phyloP scores from a whole-genome alignment of 1,139 yeast species.

The Yamadazyma atlantica region DNA sequence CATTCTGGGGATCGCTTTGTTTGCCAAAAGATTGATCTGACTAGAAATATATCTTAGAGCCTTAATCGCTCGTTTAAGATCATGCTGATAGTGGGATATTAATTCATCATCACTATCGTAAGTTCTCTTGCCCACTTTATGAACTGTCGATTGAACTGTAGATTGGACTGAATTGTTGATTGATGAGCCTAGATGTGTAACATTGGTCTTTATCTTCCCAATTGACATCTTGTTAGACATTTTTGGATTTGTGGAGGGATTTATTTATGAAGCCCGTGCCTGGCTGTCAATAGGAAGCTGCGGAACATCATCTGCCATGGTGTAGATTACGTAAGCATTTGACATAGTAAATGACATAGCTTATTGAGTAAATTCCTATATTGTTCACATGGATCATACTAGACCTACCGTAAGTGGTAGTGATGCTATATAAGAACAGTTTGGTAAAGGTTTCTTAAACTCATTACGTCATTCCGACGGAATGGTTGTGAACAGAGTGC shows the following conservation, averaged over 20 bases:
- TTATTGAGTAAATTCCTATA: too few species aligned
- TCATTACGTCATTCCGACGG: too few species aligned
- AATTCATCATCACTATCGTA: constrained; percentile 43
- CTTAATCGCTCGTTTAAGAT: constrained; percentile 38
- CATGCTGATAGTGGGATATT: constrained; percentile 43
- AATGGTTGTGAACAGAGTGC: too few species aligned
- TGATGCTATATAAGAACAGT: too few species aligned
- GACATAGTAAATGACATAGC: too few species aligned
- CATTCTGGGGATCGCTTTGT: constrained; percentile 33
- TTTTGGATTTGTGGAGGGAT: too few species aligned
- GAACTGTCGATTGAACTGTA: constrained; percentile 6
- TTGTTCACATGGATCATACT: too few species aligned
- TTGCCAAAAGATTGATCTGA: constrained; percentile 37
- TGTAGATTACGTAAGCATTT: neutral
- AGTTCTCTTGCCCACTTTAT: constrained; percentile 18
- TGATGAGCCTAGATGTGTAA: constrained; percentile 10
- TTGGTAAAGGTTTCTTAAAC: too few species aligned
- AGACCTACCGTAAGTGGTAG: too few species aligned
- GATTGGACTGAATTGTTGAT: constrained; percentile 9
- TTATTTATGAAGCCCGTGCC: too few species aligned
- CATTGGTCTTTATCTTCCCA: constrained; percentile 11
- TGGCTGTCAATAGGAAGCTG: neutral
- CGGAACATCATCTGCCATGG: neutral
- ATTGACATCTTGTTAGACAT: constrained; percentile 10
- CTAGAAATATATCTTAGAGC: constrained; percentile 42